A percentile compares a stretch with the other conserved stretches of the same genome.
Conservation (phyloP, 352 stramenopile species). For the Pythium oligandrum region DNA sequence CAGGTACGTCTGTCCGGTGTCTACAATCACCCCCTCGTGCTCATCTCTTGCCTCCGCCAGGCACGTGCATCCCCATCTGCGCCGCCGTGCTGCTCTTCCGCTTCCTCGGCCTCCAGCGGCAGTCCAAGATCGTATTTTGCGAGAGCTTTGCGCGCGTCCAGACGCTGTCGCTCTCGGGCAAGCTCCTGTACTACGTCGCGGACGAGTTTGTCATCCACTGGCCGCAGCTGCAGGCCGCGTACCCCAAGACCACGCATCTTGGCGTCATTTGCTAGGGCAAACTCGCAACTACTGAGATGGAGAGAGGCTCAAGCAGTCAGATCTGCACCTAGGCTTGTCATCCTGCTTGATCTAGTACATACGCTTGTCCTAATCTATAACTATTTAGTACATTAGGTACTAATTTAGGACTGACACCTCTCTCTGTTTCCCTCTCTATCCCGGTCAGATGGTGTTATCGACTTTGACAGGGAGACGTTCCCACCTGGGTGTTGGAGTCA, state of each 20-base stretch:
- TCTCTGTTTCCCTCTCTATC: too few species aligned
- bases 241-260: conserved; percentile 81
- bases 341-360: too few species aligned
- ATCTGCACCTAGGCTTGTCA: too few species aligned
- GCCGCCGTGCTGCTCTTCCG: conserved; percentile 80
- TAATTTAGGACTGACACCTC: too few species aligned
- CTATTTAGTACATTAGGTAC: too few species aligned
- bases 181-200: conserved; percentile 89
- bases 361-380: too few species aligned
- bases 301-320: too few species aligned
- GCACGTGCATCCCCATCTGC: conserved; percentile 92
- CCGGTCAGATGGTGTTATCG: too few species aligned
- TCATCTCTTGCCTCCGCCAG: conserved; percentile 20
- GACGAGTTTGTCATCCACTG: conserved; percentile 95
- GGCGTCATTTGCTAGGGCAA: conserved; percentile 76
- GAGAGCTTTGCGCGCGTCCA: conserved; percentile 93
- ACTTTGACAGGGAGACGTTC: too few species aligned
- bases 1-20: conserved; percentile 26
- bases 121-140: conserved; percentile 89
- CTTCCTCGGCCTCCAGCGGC: conserved; percentile 59
- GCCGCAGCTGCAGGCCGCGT: conserved; percentile 82
- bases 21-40: conserved; percentile 1
- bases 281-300: too few species aligned
- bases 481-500: too few species aligned
- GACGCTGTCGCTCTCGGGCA: conserved; percentile 91